Evolutionary conservation across 2,329 filamentous ascomycete genomes (phyloP).

Genomic region (Tolypocladium guangdongense): DNA sequence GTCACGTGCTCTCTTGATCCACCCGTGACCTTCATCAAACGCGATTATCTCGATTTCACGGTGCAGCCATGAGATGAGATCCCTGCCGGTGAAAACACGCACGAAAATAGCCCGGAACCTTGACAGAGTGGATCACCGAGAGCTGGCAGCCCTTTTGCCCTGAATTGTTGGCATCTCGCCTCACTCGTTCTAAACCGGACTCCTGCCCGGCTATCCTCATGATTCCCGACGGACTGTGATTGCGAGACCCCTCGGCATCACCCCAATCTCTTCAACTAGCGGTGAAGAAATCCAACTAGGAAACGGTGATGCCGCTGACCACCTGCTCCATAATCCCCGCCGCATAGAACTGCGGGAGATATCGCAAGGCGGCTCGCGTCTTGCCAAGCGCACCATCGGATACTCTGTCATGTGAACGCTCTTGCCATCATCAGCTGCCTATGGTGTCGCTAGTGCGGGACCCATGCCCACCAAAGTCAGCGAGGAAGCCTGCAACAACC

Average conservation of each 20-base stretch:
- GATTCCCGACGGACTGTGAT: too few species aligned
- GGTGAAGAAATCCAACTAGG: background rate
- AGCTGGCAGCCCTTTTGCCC: background rate
- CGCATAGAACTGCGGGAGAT: background rate
- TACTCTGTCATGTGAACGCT: background rate
- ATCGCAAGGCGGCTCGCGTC: background rate
- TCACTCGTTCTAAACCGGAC: background rate
- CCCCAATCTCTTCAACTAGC: background rate
- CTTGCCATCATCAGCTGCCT: background rate
- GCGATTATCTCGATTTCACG: too few species aligned
- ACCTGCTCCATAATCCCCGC: background rate
- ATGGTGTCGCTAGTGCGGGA: background rate
- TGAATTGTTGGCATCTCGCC: background rate
- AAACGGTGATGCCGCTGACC: background rate
- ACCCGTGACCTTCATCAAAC: too few species aligned
- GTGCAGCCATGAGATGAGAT: too few species aligned
- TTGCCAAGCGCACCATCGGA: background rate
- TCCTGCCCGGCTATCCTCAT: too few species aligned
- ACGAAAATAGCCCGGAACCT: background rate
- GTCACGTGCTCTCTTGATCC: too few species aligned
- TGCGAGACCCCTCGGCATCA: background rate
- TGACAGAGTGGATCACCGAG: background rate
- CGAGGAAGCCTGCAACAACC: background rate
- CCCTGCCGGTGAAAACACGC: background rate
- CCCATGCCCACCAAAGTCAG: background rate